Percentiles rank a stretch among this genome's conserved stretches.
phyloP scores from a whole-genome alignment of 805 yeast species.

The Zygosaccharomyces bisporus region DNA sequence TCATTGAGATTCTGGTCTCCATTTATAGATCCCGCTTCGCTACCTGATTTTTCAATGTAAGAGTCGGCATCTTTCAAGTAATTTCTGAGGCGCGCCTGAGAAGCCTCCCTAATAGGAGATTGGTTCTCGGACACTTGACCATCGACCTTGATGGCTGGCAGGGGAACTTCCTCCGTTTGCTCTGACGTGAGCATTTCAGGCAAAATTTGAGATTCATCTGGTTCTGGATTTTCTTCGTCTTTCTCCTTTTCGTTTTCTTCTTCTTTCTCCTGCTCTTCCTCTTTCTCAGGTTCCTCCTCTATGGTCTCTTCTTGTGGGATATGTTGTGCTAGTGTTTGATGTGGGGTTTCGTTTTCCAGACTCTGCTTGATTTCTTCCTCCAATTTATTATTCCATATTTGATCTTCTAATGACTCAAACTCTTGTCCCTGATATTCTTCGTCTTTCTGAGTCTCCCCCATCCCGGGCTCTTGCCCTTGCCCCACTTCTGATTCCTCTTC shows the following conservation, averaged over 20 bases:
- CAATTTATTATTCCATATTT: conserved; percentile 1
- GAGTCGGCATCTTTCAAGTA: conserved; percentile 1
- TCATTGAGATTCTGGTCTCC: conserved; percentile 1
- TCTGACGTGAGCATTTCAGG: too few species aligned
- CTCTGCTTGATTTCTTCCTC: conserved; percentile 4
- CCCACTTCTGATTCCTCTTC: not conserved
- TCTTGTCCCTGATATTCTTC: conserved; percentile 9
- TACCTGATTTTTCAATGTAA: not conserved
- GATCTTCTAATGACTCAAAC: not conserved
- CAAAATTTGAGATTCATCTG: not conserved
- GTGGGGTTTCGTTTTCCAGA: not conserved
- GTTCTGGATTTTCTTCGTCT: not conserved
- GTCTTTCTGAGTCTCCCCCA: conserved; percentile 1
- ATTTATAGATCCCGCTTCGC: not conserved
- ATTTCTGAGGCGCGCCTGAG: conserved; percentile 5
- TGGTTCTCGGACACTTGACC: not conserved
- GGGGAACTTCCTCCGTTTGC: not conserved
- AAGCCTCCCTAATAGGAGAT: conserved; percentile 1
- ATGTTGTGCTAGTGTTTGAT: not conserved
- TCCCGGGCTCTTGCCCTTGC: not conserved
- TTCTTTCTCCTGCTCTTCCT: not conserved
- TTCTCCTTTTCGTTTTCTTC: not conserved
- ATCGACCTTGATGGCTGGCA: not conserved
- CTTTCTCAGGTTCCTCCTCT: not conserved
- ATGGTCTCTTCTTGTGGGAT: not conserved